phyloP scores from a whole-genome alignment of 768 basidiomycete genomes.

The Phylloporus scabripes region DNA sequence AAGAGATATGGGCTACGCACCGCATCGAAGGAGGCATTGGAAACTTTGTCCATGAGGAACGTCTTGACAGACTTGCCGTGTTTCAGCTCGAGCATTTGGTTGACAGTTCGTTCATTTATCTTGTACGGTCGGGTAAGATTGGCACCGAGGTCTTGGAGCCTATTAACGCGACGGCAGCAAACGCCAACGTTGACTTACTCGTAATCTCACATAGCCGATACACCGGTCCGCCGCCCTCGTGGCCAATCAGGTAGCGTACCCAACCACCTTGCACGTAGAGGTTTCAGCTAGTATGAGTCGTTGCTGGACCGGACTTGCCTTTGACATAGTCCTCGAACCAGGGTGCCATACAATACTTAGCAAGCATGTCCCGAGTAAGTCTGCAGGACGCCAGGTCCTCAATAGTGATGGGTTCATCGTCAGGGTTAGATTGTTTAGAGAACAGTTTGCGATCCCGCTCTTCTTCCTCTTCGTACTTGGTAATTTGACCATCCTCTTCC shows the following conservation, averaged over 20 bases:
- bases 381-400: conserved; percentile 57
- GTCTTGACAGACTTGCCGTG: conserved; percentile 61
- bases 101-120: conserved; percentile 56
- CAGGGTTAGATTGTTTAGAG: conserved; percentile 37
- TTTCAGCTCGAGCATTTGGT: conserved; percentile 67
- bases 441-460: conserved; percentile 53
- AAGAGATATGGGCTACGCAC: conserved; percentile 39
- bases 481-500: conserved; percentile 74
- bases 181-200: conserved; percentile 44
- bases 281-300: conserved; percentile 6
- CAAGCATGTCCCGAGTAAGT: conserved; percentile 65
- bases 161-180: conserved; percentile 1
- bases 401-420: conserved; percentile 45
- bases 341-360: conserved; percentile 64
- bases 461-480: conserved; percentile 67
- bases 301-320: conserved; percentile 40
- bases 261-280: conserved; percentile 54
- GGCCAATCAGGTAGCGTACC: conserved; percentile 80
- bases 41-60: conserved; percentile 83
- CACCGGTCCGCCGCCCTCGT: conserved; percentile 49
- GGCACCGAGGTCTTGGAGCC: conserved; percentile 43
- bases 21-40: conserved; percentile 59
- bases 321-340: conserved; percentile 85
- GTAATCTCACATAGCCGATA: conserved; percentile 82
- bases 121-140: conserved; percentile 63